Evolutionary conservation across 768 basidiomycete genomes (phyloP), one percentile per base, ranked within the genome.

Genomic region (Atractiella rhizophila): DNA sequence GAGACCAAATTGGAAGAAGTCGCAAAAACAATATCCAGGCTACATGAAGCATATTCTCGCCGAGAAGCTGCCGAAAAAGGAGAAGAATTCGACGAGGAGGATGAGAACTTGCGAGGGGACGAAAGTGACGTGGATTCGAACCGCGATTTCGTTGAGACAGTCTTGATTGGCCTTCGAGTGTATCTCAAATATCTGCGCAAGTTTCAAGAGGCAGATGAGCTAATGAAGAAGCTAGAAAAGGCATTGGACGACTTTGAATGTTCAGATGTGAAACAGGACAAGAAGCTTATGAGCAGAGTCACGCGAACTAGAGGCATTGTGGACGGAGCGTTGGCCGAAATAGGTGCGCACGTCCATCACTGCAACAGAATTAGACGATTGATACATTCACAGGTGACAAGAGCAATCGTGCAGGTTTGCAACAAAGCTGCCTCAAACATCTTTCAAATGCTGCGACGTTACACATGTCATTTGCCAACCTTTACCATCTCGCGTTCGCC

Each of bases 401-500:
- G 0, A 61, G 64, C 12, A 68, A 64, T 1, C 71, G 86, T 10
- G 63, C 71, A 0, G 56, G 49, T 15, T 70, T 68, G 16, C 67
- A 88, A 35, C 57, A 65, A 2, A 58, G 67, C 15, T 70, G 78
- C 0, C 61, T 67, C 28, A 66, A 75, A 12, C 59, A 61, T 36
- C 56, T 66, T 19, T 32, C 37, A 2, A 38, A 47, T 1, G 54
- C 64, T 2, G 45, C 54, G 8, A n/a, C 43, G 9, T 54, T 63
- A 19, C 24, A 51, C 23, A 54, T 40, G 0, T 56, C 58, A 1
- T 48, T 56, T 10, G 38, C 45, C 3, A 71, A 67, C 0, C 67
- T 74, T 50, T 82, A 76, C 51, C 78, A 86, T 40, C 68, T 85
- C n/a, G 75, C 86, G 0, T 61, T 81, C 7, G 74, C 74, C 5